Base-by-base conservation (phyloP, 2,329 filamentous ascomycete species). In the Talaromyces rugulosus region DNA sequence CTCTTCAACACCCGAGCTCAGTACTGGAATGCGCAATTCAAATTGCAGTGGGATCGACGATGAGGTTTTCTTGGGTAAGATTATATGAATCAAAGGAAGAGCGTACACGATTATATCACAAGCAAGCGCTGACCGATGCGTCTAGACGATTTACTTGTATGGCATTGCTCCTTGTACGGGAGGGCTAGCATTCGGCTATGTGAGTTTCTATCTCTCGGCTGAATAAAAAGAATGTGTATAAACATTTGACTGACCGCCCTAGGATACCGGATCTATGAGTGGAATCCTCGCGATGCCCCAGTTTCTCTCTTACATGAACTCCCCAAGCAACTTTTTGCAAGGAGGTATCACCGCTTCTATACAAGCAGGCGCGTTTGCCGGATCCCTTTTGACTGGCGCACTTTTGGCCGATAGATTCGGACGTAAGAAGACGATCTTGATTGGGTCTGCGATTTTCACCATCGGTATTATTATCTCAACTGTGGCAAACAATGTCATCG, bases 341-440 rank as follows among this genome's bases (percentile, higher is more conserved):
- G 70, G 70, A 5, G 68, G 68, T 7, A 82, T 82, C 50, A 81
- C 79, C 8, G 76, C 76, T 5, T 76, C 78, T n/a, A 81, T 82
- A 73, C 78, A 79, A 30, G 80, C 76, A n/a, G 80, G 80, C n/a
- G 80, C 78, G 4, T 78, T 82, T 60, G 63, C 80, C 9, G 80
- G 80, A 9, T 77, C 80, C 23, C 72, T 83, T 2, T 65, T 69
- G 4, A 80, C 79, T 2, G 78, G 78, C 1, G 62, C 64, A 5
- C 79, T 80, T 67, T 70, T 82, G 12, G 79, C 80, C 12, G 79
- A 83, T 66, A 70, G 66, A 14, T 68, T 81, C 18, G 81, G 79
- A 14, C 78, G 80, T 60, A 73, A 72, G 42, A 74, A 69, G 40
- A 77, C 80, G 12, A 77, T 82, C 23, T 72, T 80, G 59, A 68